Conservation (phyloP, 2,329 filamentous ascomycete species). For the Fusarium sp. region DNA sequence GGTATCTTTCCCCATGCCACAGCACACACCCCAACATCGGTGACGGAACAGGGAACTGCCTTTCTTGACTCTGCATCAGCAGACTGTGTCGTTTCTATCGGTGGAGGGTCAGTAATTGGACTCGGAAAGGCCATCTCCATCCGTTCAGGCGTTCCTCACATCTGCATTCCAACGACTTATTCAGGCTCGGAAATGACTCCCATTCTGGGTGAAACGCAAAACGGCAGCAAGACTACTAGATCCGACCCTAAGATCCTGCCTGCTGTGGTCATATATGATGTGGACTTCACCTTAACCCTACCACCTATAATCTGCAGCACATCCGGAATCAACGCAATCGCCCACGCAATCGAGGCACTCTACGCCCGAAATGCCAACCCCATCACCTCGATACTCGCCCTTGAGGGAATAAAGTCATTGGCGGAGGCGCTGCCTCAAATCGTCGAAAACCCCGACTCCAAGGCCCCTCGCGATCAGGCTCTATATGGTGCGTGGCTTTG, state of each 20-base stretch:
- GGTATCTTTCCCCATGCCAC: not conserved
- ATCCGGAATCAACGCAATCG: not conserved
- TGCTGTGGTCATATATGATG: not conserved
- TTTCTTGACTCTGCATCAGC: not conserved
- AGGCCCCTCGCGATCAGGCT: not conserved
- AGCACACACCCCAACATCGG: not conserved
- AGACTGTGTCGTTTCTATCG: not conserved
- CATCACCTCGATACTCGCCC: not conserved
- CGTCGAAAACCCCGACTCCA: not conserved
- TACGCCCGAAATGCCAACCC: not conserved
- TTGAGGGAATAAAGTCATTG: not conserved
- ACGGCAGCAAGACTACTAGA: not conserved
- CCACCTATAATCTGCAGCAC: not conserved
- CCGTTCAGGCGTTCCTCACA: accelerated
- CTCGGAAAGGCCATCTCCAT: not conserved
- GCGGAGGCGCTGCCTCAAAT: not conserved
- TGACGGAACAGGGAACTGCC: not conserved
- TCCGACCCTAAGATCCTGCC: not conserved
- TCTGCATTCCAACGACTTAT: not conserved
- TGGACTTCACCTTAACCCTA: not conserved
- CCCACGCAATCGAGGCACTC: not conserved
- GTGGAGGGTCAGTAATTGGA: not conserved
- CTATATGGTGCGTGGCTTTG: not conserved
- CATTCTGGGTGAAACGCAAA: not conserved
- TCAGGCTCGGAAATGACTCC: not conserved